Conservation (phyloP, 352 stramenopile genomes). For the Phytophthora cryptogea region DNA sequence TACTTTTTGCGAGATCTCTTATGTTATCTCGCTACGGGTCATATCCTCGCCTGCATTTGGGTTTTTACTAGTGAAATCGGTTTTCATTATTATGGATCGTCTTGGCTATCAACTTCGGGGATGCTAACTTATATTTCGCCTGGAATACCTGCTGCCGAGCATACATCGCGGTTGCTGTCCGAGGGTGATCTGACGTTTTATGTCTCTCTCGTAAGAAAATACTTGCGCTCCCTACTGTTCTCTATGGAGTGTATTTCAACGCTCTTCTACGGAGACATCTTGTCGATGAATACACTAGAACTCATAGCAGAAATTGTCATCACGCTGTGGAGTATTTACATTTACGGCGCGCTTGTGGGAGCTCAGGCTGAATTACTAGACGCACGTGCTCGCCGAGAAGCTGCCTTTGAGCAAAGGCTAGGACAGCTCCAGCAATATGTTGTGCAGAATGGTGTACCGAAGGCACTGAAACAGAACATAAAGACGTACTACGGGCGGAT, state of each 20-base stretch:
- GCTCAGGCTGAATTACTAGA: conserved; percentile 60
- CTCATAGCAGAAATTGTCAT: conserved; percentile 55
- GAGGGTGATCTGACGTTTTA: conserved; percentile 5
- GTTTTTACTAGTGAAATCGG: conserved; percentile 49
- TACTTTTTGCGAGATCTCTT: conserved; percentile 49
- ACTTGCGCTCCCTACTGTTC: conserved; percentile 68
- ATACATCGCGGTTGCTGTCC: conserved; percentile 12
- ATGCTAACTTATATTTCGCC: conserved; percentile 50
- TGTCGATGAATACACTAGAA: conserved; percentile 70
- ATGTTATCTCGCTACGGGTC: conserved; percentile 56
- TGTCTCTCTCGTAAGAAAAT: conserved; percentile 60
- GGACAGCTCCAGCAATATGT: conserved; percentile 73
- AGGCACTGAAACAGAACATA: conserved; percentile 66
- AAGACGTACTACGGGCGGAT: conserved; percentile 74
- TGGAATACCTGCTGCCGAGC: conserved; percentile 4
- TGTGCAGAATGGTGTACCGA: conserved; percentile 65
- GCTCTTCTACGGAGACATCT: conserved; percentile 73
- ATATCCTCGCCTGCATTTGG: conserved; percentile 71
- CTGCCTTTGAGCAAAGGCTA: conserved; percentile 66
- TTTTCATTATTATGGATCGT: conserved; percentile 46
- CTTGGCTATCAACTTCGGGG: conserved; percentile 45
- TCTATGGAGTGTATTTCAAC: conserved; percentile 70
- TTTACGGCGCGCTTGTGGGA: conserved; percentile 66
- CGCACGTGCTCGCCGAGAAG: conserved; percentile 44
- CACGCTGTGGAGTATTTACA: conserved; percentile 72